Percentiles rank a stretch among this genome's conserved stretches.
Conservation (phyloP, 306 rosid genomes). For the Begonia peltatifolia region DNA sequence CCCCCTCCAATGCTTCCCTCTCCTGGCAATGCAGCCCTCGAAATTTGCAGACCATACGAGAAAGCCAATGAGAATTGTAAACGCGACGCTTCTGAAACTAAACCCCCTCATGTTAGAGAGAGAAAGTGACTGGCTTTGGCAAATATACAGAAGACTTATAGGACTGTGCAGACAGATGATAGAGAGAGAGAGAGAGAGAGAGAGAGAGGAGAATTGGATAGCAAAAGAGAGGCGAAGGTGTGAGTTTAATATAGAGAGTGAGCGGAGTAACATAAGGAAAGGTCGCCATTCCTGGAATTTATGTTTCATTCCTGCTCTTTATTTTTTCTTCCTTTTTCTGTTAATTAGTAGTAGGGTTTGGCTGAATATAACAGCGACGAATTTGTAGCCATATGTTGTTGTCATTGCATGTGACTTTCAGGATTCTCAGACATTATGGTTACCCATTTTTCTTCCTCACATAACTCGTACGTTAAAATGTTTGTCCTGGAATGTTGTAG, state of each 20-base stretch:
- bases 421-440: too few species aligned
- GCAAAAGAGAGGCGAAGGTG: slow-evolving; percentile 4
- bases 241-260: slow-evolving; percentile 11
- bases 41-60: slow-evolving; percentile 64
- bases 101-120: slow-evolving; percentile 38
- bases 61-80: slow-evolving; percentile 33
- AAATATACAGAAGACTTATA: too few species aligned
- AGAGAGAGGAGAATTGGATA: slow-evolving; percentile 6
- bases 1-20: slow-evolving; percentile 82
- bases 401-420: slow-evolving; percentile 17
- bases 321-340: slow-evolving; percentile 1
- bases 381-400: slow-evolving; percentile 14
- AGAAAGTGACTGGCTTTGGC: neutral
- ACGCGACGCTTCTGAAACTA: slow-evolving; percentile 42
- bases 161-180: too few species aligned
- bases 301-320: slow-evolving; percentile 3
- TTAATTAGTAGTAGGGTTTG: slow-evolving; percentile 5
- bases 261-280: slow-evolving; percentile 6
- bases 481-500: too few species aligned
- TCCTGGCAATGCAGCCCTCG: slow-evolving; percentile 77
- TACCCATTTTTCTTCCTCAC: too few species aligned
- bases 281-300: slow-evolving; percentile 1
- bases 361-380: slow-evolving; percentile 6
- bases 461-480: too few species aligned
- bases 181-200: slow-evolving; percentile 1